Percentiles rank a stretch among this genome's conserved stretches.
These are phyloP conservation scores for Arabidopsis arenosa DNA, from an alignment of 345 rosid genomes.

Conservation along the genomic window DNA sequence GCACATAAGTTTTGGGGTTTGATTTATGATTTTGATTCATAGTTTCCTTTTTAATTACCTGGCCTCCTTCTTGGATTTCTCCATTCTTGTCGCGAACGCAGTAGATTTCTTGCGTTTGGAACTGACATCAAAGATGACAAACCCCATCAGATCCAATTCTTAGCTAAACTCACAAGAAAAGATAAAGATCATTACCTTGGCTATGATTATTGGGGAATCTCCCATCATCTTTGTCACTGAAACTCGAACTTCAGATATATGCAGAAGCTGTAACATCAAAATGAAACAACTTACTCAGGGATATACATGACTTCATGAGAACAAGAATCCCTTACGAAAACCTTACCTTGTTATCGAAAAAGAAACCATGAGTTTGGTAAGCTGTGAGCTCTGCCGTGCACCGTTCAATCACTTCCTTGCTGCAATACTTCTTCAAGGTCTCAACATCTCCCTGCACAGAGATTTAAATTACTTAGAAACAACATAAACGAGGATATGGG, in stretches of 20 bases:
- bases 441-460: constrained; percentile 69
- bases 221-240: constrained; percentile 94
- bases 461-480: constrained; percentile 17
- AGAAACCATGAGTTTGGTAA: constrained; percentile 64
- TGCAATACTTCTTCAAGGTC: constrained; percentile 79
- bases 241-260: constrained; percentile 82
- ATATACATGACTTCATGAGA: background rate
- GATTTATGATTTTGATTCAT: background rate
- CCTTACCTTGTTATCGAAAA: constrained; percentile 83
- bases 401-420: constrained; percentile 75
- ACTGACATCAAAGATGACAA: constrained; percentile 53
- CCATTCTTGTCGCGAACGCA: constrained; percentile 80
- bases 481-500: background rate
- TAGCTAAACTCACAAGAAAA: background rate
- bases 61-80: constrained; percentile 81
- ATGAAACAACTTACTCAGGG: constrained; percentile 28
- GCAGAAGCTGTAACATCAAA: constrained; percentile 64
- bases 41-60: constrained; percentile 55
- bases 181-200: constrained; percentile 55
- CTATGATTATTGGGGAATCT: constrained; percentile 72
- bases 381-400: constrained; percentile 80
- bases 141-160: constrained; percentile 13
- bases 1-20: background rate
- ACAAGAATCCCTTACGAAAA: constrained; percentile 9
- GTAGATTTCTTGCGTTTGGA: constrained; percentile 81